Percentiles rank a stretch among this genome's conserved stretches.
Evolutionary conservation across 306 rosid genomes (phyloP).

Genomic region (Malus sieversii): DNA sequence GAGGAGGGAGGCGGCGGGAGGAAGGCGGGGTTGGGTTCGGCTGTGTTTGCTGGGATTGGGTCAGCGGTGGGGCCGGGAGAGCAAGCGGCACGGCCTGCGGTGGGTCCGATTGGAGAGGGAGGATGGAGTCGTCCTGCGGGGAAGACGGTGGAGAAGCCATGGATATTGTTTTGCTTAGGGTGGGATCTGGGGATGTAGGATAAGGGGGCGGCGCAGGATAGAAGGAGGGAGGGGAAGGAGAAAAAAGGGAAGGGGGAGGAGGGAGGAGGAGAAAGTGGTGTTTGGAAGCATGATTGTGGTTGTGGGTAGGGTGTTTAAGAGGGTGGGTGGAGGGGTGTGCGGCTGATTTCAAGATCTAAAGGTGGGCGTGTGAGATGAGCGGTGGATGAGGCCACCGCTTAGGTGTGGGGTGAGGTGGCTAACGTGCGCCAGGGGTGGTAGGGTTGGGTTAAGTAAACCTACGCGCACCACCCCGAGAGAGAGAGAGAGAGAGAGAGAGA

Average conservation of each 20-base stretch:
- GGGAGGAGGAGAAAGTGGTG: slow-evolving; percentile 25
- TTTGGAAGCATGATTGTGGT: slow-evolving; percentile 28
- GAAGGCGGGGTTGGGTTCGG: slow-evolving; percentile 25
- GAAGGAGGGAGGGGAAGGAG: background rate
- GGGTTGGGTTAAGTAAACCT: background rate
- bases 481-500: background rate
- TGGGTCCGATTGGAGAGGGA: slow-evolving; percentile 23
- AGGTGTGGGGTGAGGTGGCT: slow-evolving; percentile 43
- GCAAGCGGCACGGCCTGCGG: slow-evolving; percentile 42
- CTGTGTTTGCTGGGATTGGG: background rate
- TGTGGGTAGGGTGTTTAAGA: slow-evolving; percentile 12
- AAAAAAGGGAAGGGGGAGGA: background rate
- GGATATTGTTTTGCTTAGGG: background rate
- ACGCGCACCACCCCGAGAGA: slow-evolving; percentile 4
- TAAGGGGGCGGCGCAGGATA: slow-evolving; percentile 11
- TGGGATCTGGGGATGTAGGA: background rate
- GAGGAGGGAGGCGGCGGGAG: slow-evolving; percentile 84
- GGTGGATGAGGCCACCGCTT: slow-evolving; percentile 77
- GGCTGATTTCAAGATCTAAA: slow-evolving; percentile 67
- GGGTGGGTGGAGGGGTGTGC: slow-evolving; percentile 53
- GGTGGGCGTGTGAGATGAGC: slow-evolving; percentile 33
- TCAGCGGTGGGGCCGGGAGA: slow-evolving; percentile 23
- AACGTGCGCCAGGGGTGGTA: slow-evolving; percentile 38
- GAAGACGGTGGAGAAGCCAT: slow-evolving; percentile 16
- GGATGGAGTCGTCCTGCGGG: slow-evolving; percentile 33